A percentile compares a stretch with the other conserved stretches of the same genome.
These are phyloP conservation scores for Hamamelis virginiana DNA, from an alignment of 164 flowering plant genomes.

Conservation along the genomic window DNA sequence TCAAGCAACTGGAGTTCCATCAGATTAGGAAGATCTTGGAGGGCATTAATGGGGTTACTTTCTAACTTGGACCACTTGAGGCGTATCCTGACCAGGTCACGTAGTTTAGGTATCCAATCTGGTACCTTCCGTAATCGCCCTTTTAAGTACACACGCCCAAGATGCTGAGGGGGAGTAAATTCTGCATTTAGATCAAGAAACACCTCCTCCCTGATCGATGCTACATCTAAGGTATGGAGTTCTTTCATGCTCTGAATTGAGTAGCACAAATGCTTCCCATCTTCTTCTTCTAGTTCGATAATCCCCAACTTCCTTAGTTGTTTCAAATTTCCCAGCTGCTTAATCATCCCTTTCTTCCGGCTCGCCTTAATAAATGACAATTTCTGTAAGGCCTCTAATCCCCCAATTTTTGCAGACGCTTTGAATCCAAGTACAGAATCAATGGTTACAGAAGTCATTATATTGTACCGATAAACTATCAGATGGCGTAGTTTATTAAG, in stretches of 20 bases:
- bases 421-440: background rate
- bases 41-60: background rate
- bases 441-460: background rate
- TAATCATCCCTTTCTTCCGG: background rate
- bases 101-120: background rate
- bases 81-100: background rate
- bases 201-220: background rate
- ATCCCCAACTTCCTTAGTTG: slow-evolving; percentile 9
- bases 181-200: background rate
- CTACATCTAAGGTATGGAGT: background rate
- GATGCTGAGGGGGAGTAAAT: slow-evolving; percentile 5
- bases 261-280: slow-evolving; percentile 9
- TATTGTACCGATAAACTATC: background rate
- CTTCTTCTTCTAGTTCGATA: background rate
- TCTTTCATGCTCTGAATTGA: slow-evolving; percentile 4
- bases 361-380: slow-evolving; percentile 6
- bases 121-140: slow-evolving; percentile 5
- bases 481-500: slow-evolving; percentile 10
- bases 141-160: background rate
- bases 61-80: background rate
- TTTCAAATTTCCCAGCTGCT: slow-evolving; percentile 11
- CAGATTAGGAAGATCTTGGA: slow-evolving; percentile 9
- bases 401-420: background rate
- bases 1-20: too few species aligned
- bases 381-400: background rate